Base-by-base conservation (phyloP, 1,284 basidiomycete genomes). In the Sanguinoderma infundibulare region DNA sequence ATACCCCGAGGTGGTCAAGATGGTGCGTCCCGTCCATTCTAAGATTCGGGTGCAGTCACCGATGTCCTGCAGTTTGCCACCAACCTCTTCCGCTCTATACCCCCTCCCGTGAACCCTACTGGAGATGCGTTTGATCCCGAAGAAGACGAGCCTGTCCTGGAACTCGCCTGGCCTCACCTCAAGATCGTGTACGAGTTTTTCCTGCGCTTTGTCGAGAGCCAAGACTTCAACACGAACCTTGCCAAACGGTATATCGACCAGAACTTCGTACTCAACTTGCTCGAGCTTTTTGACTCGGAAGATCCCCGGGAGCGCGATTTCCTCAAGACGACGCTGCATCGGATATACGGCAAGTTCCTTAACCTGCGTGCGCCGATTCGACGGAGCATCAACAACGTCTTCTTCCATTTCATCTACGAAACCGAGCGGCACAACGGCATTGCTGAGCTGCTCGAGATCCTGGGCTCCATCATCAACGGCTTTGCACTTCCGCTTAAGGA, bases 111-210 rank as follows among this genome's bases (percentile, higher is more conserved):
- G 67, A 99, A 99, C 74, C 97, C 98, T 2, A 92, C 90, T 20
- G 98, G 97, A 59, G 98, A 99, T 74, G 97, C 96, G 0, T 99
- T 98, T 73, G 98, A 99, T 75, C 98, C 98, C 14, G 98, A 99
- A 79, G 98, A 99, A 80, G 98, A 99, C 72, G 98, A 99, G 71
- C 98, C 98, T 7, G 97, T 99, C 3, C 86, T 99, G 64, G 98
- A 99, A 75, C 91, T 99, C 57, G 98, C 98, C 17, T 99, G 98
- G 98, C 98, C 98, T 32, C 98, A 99, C 77, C 86, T 99, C 59
- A 97, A 99, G 78, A 97, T 99, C 68, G 98, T 99, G 55, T 99
- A 99, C 80, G 98, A 99, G 78, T 98, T 99, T 79, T 99, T 99
- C 88, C 88, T 99, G 38, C 94, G 98, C 58, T 99, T 99, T 73